phyloP scores from a whole-genome alignment of 768 basidiomycete species.

The Pleurotus cornucopiae region DNA sequence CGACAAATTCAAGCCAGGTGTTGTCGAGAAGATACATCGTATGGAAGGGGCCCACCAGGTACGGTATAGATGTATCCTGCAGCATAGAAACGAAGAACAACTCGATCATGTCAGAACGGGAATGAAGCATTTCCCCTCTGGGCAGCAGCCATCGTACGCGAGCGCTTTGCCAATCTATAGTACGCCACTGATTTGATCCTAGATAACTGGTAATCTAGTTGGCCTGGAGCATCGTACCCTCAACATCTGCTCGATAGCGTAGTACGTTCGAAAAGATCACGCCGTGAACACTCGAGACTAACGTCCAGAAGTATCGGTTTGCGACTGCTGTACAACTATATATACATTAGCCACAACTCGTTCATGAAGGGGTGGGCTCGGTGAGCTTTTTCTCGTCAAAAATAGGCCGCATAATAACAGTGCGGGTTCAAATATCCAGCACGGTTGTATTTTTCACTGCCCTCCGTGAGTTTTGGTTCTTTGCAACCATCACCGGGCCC shows the following conservation, averaged over 20 bases:
- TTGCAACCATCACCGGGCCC: background rate
- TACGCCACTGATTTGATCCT: background rate
- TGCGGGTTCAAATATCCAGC: background rate
- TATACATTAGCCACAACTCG: conserved; percentile 19
- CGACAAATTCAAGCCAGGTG: conserved; percentile 18
- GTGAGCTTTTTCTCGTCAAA: background rate
- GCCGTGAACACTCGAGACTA: background rate
- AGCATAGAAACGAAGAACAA: background rate
- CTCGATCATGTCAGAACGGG: conserved; percentile 19
- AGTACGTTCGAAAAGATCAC: conserved; percentile 16
- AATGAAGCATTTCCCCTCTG: conserved; percentile 30
- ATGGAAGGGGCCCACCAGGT: conserved; percentile 33
- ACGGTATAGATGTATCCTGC: background rate
- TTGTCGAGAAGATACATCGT: conserved; percentile 21
- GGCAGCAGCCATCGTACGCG: conserved; percentile 25
- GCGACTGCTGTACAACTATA: conserved; percentile 17
- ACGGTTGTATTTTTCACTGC: background rate
- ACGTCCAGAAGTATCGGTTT: conserved; percentile 7
- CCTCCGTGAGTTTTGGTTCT: background rate
- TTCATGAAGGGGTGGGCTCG: conserved; percentile 5
- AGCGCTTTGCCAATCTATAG: too few relatives aligned
- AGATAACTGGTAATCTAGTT: conserved; percentile 27
- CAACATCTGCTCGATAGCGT: conserved; percentile 26
- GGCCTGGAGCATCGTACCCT: conserved; percentile 25
- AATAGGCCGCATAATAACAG: background rate